These are phyloP conservation scores for Euphorbia tirucalli DNA, from an alignment of 345 rosid genomes.

Conservation along the genomic window DNA sequence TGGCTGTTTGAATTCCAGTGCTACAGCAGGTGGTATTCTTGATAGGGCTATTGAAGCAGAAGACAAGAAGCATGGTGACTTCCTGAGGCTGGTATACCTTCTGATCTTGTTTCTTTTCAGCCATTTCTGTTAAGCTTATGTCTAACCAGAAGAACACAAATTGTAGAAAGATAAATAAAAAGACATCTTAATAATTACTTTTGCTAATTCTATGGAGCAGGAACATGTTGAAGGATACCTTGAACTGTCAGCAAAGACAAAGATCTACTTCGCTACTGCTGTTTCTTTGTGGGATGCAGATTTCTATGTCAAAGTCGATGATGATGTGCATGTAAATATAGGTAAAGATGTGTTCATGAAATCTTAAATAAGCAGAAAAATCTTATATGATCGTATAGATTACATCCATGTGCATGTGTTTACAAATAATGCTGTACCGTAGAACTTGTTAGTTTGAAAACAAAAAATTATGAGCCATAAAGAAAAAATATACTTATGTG, in stretches of 20 bases:
- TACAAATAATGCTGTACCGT: background rate
- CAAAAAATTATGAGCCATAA: background rate
- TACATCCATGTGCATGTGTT: background rate
- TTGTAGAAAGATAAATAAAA: background rate
- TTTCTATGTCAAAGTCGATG: slow-evolving; percentile 95
- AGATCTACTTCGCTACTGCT: slow-evolving; percentile 79
- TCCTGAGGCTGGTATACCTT: slow-evolving; percentile 78
- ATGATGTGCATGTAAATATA: slow-evolving; percentile 95
- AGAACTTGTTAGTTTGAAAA: slow-evolving; percentile 7
- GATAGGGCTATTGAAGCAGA: slow-evolving; percentile 98
- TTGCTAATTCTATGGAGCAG: slow-evolving; percentile 40
- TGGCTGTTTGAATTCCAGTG: slow-evolving; percentile 40
- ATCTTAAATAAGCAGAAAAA: background rate
- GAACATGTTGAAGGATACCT: slow-evolving; percentile 98
- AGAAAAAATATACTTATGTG: background rate
- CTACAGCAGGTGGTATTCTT: slow-evolving; percentile 90
- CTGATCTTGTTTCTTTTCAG: slow-evolving; percentile 5
- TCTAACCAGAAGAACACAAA: background rate
- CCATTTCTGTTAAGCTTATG: slow-evolving; percentile 4
- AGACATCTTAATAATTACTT: slow-evolving; percentile 1
- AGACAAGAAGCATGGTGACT: slow-evolving; percentile 87
- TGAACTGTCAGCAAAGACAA: slow-evolving; percentile 92
- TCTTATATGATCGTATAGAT: background rate
- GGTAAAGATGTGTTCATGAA: slow-evolving; percentile 41
- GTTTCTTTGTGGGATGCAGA: slow-evolving; percentile 94